Evolutionary conservation across 1,139 yeast genomes (phyloP), one percentile per base, ranked within the genome.

Genomic region (Spathaspora sp.): DNA sequence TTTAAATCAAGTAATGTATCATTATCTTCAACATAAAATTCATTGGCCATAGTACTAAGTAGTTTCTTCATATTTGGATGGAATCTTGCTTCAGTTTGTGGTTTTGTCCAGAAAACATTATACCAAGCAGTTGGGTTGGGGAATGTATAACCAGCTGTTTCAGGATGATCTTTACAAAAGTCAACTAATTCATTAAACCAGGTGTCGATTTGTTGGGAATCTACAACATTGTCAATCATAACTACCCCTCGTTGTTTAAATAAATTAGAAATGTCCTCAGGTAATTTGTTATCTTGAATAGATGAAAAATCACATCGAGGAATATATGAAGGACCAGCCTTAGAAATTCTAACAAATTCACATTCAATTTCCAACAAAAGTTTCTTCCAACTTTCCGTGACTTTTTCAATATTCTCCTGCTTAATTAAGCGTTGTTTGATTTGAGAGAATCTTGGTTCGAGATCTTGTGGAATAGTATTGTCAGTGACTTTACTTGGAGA

Each of bases 71-170:
- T 55, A 27, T 66, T 64, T 7, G 75, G 76, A 51, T 74, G 74
- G 4, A 72, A 60, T 42, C 81, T 59, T 2, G 78, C 78, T 47
- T 60, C 58, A 1, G 68, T 58, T 54, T 76, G 78, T 2, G 74
- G 59, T 48, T 67, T 63, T 5, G 76, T 61, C 80, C 80, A 76
- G 51, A 70, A 72, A 15, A 73, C 59, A 23, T 49, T 49, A 55
- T 63, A 60, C 72, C 60, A 59, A 6, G 57, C 61, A 51, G 53
- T 67, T 56, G 66, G 65, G 10, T 55, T 54, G 1, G 78, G 76
- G 25, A 43, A 51, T 7, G 49, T 47, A 41, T 55, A 61, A 0
- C 74, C 74, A 6, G 63, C 63, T 2, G 68, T 58, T 48, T 64
- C 64, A 4, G 67, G 68, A 44, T 68, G 63, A 2, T 56, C 56